Base-by-base conservation (phyloP, 2,329 filamentous ascomycete genomes). In the Colletotrichum destructivum region DNA sequence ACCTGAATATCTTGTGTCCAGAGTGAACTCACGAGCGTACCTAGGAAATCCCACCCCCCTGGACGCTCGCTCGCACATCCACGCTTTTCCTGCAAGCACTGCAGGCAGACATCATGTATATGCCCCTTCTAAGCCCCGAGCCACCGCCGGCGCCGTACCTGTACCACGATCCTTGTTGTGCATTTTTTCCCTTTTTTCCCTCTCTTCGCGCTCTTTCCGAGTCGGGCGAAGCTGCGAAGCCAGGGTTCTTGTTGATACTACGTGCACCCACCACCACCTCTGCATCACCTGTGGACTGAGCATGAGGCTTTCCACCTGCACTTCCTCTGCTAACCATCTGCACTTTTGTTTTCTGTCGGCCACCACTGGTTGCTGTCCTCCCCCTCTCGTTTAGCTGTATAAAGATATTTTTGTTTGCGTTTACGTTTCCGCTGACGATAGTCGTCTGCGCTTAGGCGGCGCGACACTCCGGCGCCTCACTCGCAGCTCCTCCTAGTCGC, bases 191-290 rank as follows among this genome's bases (percentile, higher is more conserved):
- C 31, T 31, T 31, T 31, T 31, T 7, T 31, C 8, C 31, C 31
- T 31, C 31, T 47, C 47, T 46, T 44, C 52, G 51, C 15, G 15
- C 23, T n/a, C 21, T 13, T n/a, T 59, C 52, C 59, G 69, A 63
- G 52, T 38, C 26, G n/a, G 59, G 44, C 52, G 35, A 63, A 31
- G 52, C 52, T 52, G 59, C 15, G 11, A 49, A 38, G 21, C 38
- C 52, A 31, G 59, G 23, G 23, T 59, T 55, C 52, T 62, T 46
- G 59, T 59, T 63, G 44, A 62, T 69, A 26, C 69, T 57, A 71
- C 55, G 21, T 55, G 40, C 49, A 35, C 52, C 31, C 21, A 54
- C 18, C 31, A 31, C 31, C 31, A 31, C 7, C 31, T 31, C 64
- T 68, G 23, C 31, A 31, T 62, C 60, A 12, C 26, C 31, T 51